Evolutionary conservation across 2,329 filamentous ascomycete genomes (phyloP).

Genomic region (Fusarium haematococcum): DNA sequence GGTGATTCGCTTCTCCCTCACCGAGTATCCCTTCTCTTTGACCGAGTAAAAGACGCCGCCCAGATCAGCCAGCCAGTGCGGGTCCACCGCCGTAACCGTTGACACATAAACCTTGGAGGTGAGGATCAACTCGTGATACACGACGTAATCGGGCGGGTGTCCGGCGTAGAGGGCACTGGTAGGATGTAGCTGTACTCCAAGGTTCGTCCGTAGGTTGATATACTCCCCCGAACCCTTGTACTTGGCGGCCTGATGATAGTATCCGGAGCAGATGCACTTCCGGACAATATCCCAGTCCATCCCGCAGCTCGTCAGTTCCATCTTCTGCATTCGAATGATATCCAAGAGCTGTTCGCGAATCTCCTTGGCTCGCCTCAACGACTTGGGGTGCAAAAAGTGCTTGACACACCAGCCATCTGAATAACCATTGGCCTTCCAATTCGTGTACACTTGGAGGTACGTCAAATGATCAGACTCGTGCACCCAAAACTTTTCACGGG

Average conservation of each 20-base stretch:
- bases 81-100: slow-evolving; percentile 94
- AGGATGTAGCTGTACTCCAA: slow-evolving; percentile 93
- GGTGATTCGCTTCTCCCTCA: slow-evolving; percentile 84
- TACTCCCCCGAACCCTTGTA: slow-evolving; percentile 98
- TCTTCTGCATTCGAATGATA: slow-evolving; percentile 94
- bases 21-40: slow-evolving; percentile 96
- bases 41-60: slow-evolving; percentile 97
- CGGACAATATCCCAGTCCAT: slow-evolving; percentile 97
- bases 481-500: slow-evolving; percentile 98
- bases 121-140: slow-evolving; percentile 97
- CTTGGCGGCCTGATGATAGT: slow-evolving; percentile 97
- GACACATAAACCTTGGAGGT: slow-evolving; percentile 99
- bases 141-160: slow-evolving; percentile 94
- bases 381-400: slow-evolving; percentile 97
- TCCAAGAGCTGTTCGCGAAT: slow-evolving; percentile 93
- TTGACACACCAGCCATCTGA: slow-evolving; percentile 92
- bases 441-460: slow-evolving; percentile 92
- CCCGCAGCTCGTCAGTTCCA: slow-evolving; percentile 87
- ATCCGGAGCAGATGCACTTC: slow-evolving; percentile 96
- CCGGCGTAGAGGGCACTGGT: slow-evolving; percentile 95
- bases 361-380: slow-evolving; percentile 89
- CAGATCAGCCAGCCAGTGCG: slow-evolving; percentile 95
- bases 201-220: slow-evolving; percentile 93
- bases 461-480: slow-evolving; percentile 97
- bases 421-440: slow-evolving; percentile 92